Evolutionary conservation across 148 eudicot species (phyloP).

Genomic region (Silene conica): DNA sequence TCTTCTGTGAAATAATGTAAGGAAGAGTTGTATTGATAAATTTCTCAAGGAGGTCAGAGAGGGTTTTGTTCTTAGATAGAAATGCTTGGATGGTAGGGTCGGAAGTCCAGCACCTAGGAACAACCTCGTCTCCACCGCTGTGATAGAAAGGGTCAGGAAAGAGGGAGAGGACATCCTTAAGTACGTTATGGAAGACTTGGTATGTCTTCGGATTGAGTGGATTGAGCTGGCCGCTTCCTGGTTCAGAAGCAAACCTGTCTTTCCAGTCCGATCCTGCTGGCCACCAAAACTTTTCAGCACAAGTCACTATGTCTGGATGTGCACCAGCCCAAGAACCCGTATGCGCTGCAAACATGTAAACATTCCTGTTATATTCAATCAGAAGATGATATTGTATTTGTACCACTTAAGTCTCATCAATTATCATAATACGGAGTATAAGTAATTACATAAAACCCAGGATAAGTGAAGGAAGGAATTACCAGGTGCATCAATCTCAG

Average conservation of each 20-base stretch:
- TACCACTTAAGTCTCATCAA: too few species aligned
- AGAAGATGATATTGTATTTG: too few species aligned
- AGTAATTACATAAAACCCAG: too few species aligned
- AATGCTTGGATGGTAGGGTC: constrained; percentile 56
- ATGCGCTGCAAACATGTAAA: constrained; percentile 53
- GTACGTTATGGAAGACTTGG: constrained; percentile 47
- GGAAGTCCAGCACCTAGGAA: constrained; percentile 76
- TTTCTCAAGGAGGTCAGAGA: constrained; percentile 58
- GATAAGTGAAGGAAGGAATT: too few species aligned
- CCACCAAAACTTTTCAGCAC: constrained; percentile 83
- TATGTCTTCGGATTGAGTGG: constrained; percentile 81
- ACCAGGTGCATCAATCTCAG: constrained; percentile 97
- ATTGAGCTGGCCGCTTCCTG: constrained; percentile 90
- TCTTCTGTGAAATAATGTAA: constrained; percentile 45
- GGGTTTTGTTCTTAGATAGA: constrained; percentile 46
- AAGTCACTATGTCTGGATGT: constrained; percentile 83
- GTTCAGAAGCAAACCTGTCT: constrained; percentile 76
- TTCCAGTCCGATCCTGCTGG: constrained; percentile 62
- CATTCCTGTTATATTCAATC: neutral
- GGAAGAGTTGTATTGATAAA: constrained; percentile 70
- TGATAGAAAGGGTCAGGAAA: constrained; percentile 74
- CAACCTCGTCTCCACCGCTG: constrained; percentile 72
- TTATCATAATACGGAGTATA: too few species aligned
- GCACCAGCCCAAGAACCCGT: constrained; percentile 89
- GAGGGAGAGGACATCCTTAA: constrained; percentile 49